phyloP scores from a whole-genome alignment of 2,329 filamentous ascomycete genomes.

The Aspergillus pseudoterreus region DNA sequence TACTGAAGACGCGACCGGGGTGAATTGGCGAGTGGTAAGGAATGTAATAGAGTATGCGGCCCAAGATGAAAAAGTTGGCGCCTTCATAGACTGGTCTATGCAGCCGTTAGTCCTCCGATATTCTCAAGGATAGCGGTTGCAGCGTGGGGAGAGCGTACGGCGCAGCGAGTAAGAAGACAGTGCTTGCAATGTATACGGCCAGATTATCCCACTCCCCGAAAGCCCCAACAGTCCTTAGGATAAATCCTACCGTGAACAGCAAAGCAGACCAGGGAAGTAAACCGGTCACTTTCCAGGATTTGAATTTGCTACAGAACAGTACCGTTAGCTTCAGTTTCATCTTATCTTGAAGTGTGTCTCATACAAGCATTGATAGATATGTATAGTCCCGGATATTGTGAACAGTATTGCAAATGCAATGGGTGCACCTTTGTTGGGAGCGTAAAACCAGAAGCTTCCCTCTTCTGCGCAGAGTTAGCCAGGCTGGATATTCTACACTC shows the following conservation, averaged over 20 bases:
- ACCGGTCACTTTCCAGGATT: slow-evolving; percentile 40
- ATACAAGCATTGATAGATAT: slow-evolving; percentile 38
- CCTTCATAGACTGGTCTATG: slow-evolving; percentile 39
- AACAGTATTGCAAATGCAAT: slow-evolving; percentile 41
- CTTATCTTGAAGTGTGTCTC: neutral
- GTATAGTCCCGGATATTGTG: slow-evolving; percentile 32
- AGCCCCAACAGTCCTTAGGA: slow-evolving; percentile 33
- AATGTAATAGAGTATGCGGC: slow-evolving; percentile 47
- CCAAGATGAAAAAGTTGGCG: slow-evolving; percentile 52
- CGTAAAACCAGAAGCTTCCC: slow-evolving; percentile 39
- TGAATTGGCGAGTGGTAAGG: slow-evolving; percentile 51
- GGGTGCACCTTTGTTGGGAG: slow-evolving; percentile 39
- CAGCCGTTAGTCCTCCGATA: neutral
- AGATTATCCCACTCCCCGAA: slow-evolving; percentile 36
- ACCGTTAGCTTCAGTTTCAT: slow-evolving; percentile 4
- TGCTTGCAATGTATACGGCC: slow-evolving; percentile 36
- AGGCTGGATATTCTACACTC: neutral
- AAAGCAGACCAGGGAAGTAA: slow-evolving; percentile 40
- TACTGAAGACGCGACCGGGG: slow-evolving; percentile 57
- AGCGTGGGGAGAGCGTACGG: slow-evolving; percentile 26
- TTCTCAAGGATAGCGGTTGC: neutral
- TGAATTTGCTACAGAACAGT: slow-evolving; percentile 28
- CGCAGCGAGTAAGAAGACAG: slow-evolving; percentile 37
- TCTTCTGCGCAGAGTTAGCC: slow-evolving; percentile 23
- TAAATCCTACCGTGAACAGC: slow-evolving; percentile 39